Base-by-base conservation (phyloP, 108 stramenopile genomes). In the Chaetoceros tenuissimus region DNA sequence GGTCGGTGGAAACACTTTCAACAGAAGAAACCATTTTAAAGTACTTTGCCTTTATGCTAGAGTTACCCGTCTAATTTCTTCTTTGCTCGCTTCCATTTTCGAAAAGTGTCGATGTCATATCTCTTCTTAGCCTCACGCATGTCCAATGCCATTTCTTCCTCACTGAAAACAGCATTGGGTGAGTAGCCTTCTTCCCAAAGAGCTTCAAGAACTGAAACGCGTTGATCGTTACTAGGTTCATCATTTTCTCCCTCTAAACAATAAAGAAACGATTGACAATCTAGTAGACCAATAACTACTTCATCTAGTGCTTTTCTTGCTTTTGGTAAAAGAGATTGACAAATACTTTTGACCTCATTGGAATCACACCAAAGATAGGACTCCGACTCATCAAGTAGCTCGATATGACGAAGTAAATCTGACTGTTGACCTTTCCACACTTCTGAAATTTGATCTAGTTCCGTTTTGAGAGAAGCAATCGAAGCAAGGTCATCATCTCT, bases 61-160 rank as follows among this genome's bases (percentile, higher is more conserved):
- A n/a, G n/a, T n/a, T n/a, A n/a, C n/a, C n/a, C n/a, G n/a, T n/a
- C n/a, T n/a, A n/a, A n/a, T n/a, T 78, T 78, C 30, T 73, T 73
- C 28, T 51, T 56, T 0, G 72, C 72, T 31, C 77, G 59, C 51
- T 81, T 81, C 85, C 85, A 86, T 51, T 65, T 57, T 21, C 81
- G 73, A 20, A 86, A 77, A 5, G 74, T 75, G 1, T 73, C 85
- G 26, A 72, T 46, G 28, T 80, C 74, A 52, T 65, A 86, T 46
- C 67, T 73, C 10, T 59, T 20, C 51, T 83, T 81, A 19, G 85
- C 85, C 46, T 79, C 81, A 53, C 67, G 74, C 69, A 75, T 73
- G 46, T 53, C 63, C 51, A 83, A 55, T 29, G 46, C 28, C 28
- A 87, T 51, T 34, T 82, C 81, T 3, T 73, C 74, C 1, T 75